A percentile compares a stretch with the other conserved stretches of the same genome.
phyloP scores from a whole-genome alignment of 768 basidiomycete species.

The Hypsizygus marmoreus region DNA sequence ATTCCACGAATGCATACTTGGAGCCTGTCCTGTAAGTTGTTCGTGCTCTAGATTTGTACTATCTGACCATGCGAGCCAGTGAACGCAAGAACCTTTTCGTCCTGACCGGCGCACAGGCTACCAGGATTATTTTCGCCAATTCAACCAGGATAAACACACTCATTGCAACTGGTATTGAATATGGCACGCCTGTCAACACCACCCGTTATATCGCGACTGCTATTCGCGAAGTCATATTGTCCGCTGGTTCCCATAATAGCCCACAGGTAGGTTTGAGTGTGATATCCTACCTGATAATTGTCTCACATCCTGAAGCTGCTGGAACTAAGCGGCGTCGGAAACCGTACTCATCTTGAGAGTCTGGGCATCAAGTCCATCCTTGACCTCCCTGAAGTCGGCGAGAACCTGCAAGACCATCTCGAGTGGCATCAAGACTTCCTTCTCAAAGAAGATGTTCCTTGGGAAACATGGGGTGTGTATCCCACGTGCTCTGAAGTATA shows the following conservation, averaged over 20 bases:
- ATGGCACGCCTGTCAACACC: conserved; percentile 28
- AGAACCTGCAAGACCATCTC: conserved; percentile 43
- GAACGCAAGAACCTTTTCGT: conserved; percentile 32
- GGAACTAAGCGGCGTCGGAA: conserved; percentile 48
- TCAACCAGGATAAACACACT: too few relatives aligned
- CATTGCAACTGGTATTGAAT: conserved; percentile 45
- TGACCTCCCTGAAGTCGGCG: conserved; percentile 44
- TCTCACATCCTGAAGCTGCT: conserved; percentile 39
- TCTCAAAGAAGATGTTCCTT: conserved; percentile 14
- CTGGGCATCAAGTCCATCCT: conserved; percentile 38
- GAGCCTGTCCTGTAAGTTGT: conserved; percentile 9
- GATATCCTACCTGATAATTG: neutral
- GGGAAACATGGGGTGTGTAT: conserved; percentile 12
- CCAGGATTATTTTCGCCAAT: conserved; percentile 19
- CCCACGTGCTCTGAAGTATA: neutral
- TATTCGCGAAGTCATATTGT: conserved; percentile 50
- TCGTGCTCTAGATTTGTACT: neutral
- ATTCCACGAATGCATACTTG: conserved; percentile 19
- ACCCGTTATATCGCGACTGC: conserved; percentile 33
- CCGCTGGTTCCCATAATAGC: conserved; percentile 30
- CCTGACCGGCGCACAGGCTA: conserved; percentile 31
- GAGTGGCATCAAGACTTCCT: conserved; percentile 16
- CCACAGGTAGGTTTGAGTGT: conserved; percentile 2
- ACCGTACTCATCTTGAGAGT: conserved; percentile 36
- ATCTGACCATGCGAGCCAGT: neutral